Evolutionary conservation across 2,329 filamentous ascomycete species (phyloP), one percentile per base, ranked within the genome.

Genomic region (Phaeoacremonium minimum): DNA sequence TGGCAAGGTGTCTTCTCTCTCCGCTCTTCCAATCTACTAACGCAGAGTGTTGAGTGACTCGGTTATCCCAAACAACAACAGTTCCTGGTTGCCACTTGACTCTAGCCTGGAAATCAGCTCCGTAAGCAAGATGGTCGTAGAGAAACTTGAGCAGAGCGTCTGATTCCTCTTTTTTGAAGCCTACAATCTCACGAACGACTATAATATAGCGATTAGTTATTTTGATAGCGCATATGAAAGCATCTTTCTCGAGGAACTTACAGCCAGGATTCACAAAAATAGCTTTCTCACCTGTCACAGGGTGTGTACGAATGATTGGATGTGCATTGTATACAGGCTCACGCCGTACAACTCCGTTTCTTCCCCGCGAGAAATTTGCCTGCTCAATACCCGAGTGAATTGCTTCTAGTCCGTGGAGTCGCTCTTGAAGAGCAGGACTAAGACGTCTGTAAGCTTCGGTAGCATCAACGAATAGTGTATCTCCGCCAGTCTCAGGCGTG

Each of bases 401-500:
- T 9, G n/a, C 22, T 26, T 26, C n/a, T 9, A 26, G 22, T n/a
- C 22, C 22, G 22, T 9, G 9, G 9, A 26, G 22, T 26, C 22
- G 22, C 22, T 26, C 22, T 26, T n/a, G 22, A n/a, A 26, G n/a
- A 9, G 9, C 22, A 3, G 22, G 22, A 35, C 40, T 17, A 32
- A 40, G 37, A 8, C 37, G 22, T 32, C 66, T 61, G 48, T 83
- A 83, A 4, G 79, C 79, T 45, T 69, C 70, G 1, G 64, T 76
- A 61, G 73, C 69, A 49, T 80, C 77, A 16, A 60, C 69, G 48
- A 82, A 82, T 4, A 80, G 55, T 0, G 78, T 83, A 46, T 82
- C 77, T 9, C 78, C 79, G 15, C 79, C 79, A 1, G 70, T 70
- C 1, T 57, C 56, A 2, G 78, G 77, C 0, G 70, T 75, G 39